Percentiles rank a stretch among this genome's conserved stretches.
These are phyloP conservation scores for Solanum pinnatisectum DNA, from an alignment of 257 asterid species.

Conservation along the genomic window DNA sequence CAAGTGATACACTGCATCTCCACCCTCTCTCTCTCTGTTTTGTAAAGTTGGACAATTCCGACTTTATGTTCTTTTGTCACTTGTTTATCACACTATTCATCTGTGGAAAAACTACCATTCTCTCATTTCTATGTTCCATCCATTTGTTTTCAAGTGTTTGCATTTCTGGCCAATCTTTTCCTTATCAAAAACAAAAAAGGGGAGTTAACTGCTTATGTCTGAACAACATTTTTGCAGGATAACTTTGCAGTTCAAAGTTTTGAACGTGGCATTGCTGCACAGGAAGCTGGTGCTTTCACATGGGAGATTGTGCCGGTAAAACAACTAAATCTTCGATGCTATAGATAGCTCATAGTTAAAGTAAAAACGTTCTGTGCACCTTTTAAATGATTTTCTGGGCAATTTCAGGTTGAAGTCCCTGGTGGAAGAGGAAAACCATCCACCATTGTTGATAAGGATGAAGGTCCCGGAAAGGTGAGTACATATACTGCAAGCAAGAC, in stretches of 20 bases:
- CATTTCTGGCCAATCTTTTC: neutral
- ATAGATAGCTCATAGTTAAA: neutral
- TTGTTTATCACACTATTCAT: neutral
- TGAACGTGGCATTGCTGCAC: conserved; percentile 98
- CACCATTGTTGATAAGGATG: conserved; percentile 82
- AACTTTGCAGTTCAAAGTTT: conserved; percentile 87
- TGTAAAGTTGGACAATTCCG: neutral
- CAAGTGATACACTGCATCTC: neutral
- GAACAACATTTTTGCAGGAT: conserved; percentile 38
- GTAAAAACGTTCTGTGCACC: neutral
- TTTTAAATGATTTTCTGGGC: neutral
- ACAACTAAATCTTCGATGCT: conserved; percentile 1
- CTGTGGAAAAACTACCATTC: neutral
- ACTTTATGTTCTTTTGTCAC: neutral
- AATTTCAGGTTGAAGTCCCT: conserved; percentile 77
- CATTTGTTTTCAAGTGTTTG: neutral
- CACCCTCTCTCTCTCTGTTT: neutral
- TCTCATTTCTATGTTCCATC: neutral
- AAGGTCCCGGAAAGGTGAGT: conserved; percentile 91
- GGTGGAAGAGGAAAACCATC: conserved; percentile 98
- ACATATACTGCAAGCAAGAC: neutral
- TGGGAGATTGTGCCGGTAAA: conserved; percentile 94
- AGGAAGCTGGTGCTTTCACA: conserved; percentile 63
- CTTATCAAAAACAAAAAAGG: neutral
- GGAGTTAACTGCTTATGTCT: neutral